phyloP scores from a whole-genome alignment of 306 rosid species.

The Myrica gale region DNA sequence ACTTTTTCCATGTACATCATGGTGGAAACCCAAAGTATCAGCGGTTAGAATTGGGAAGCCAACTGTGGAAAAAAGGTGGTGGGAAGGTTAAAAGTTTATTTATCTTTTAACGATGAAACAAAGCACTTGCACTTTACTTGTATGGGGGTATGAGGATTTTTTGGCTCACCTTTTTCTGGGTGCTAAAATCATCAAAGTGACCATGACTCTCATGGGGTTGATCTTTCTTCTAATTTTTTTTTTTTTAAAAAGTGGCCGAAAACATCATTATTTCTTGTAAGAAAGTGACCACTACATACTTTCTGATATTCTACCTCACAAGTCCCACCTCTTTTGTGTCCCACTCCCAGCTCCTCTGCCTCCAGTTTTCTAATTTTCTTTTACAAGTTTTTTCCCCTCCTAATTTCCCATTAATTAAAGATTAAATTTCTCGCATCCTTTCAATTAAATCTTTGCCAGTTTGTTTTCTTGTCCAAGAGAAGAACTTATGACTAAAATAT shows the following conservation, averaged over 20 bases:
- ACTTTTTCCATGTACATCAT: not conserved
- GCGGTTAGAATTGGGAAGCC: too few relatives aligned
- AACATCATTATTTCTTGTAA: constrained; percentile 49
- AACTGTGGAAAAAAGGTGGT: not conserved
- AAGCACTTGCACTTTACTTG: not conserved
- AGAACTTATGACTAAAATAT: too few relatives aligned
- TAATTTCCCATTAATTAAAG: not conserved
- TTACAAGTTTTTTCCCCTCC: not conserved
- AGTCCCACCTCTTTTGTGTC: constrained; percentile 36
- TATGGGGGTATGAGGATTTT: constrained; percentile 6
- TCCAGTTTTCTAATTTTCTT: constrained; percentile 20
- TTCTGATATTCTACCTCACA: constrained; percentile 43
- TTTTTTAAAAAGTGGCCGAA: constrained; percentile 27
- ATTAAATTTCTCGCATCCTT: constrained; percentile 9
- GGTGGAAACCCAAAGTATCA: not conserved
- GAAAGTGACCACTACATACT: constrained; percentile 43
- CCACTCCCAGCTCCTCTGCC: constrained; percentile 42
- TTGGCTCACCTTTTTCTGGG: constrained; percentile 25
- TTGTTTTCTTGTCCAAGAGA: too few relatives aligned
- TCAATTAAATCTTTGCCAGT: too few relatives aligned
- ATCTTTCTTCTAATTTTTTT: constrained; percentile 26
- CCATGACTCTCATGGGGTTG: constrained; percentile 35
- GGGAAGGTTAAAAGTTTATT: not conserved
- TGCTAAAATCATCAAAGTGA: constrained; percentile 30
- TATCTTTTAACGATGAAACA: not conserved